Conservation (phyloP, 768 basidiomycete genomes). For the Cubamyces sp. region DNA sequence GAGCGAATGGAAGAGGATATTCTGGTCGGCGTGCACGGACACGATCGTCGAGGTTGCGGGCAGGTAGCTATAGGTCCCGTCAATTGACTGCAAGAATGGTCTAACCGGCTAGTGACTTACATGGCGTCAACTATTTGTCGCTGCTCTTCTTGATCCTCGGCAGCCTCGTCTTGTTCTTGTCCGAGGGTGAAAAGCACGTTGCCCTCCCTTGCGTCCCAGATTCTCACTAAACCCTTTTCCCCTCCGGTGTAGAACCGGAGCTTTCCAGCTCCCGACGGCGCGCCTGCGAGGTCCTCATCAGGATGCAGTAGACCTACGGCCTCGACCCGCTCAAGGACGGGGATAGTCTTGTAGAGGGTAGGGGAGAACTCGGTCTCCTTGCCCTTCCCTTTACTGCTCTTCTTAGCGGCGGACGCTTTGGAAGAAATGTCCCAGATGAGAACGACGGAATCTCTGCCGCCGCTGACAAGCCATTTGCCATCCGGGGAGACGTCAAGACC, state of each 20-base stretch:
- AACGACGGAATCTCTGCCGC: conserved; percentile 91
- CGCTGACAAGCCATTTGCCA: conserved; percentile 88
- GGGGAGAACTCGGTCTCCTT: conserved; percentile 56
- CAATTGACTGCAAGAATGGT: background rate
- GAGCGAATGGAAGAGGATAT: conserved; percentile 90
- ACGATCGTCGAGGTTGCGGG: conserved; percentile 66
- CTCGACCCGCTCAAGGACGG: conserved; percentile 85
- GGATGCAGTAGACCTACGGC: conserved; percentile 72
- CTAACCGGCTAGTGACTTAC: conserved; percentile 52
- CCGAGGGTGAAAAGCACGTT: conserved; percentile 64
- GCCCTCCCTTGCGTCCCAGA: conserved; percentile 82
- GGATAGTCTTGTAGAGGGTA: conserved; percentile 75
- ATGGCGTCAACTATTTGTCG: conserved; percentile 80
- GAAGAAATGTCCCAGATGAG: conserved; percentile 84
- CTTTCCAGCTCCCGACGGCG: conserved; percentile 42
- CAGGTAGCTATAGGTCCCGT: conserved; percentile 59
- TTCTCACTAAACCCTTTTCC: conserved; percentile 80
- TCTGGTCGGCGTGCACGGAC: conserved; percentile 94
- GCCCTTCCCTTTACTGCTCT: conserved; percentile 48
- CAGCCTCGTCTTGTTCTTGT: conserved; percentile 47
- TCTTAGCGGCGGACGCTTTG: conserved; percentile 26
- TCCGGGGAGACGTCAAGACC: conserved; percentile 85
- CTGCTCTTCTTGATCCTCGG: conserved; percentile 73
- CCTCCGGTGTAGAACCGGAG: conserved; percentile 88
- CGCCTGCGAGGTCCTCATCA: conserved; percentile 52